A percentile compares a stretch with the other conserved stretches of the same genome.
Conservation (phyloP, 495 filamentous ascomycete genomes). For the Trichocladium antarcticum region DNA sequence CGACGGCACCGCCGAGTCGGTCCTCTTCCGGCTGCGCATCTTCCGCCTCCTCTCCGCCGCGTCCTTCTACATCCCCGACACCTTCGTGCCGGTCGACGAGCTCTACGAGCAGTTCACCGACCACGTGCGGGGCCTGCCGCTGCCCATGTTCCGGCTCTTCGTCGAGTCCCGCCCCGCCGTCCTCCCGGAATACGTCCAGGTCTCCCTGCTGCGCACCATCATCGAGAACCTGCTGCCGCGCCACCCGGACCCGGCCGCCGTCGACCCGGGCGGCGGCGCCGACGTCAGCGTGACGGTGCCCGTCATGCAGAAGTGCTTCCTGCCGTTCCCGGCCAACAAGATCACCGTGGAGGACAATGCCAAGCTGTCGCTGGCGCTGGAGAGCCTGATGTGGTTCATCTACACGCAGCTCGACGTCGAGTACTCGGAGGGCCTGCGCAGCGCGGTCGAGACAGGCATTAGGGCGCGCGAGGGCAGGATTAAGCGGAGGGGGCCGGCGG, state of each 20-base stretch:
- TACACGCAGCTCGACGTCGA: slow-evolving; percentile 30
- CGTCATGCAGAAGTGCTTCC: slow-evolving; percentile 55
- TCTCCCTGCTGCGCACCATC: slow-evolving; percentile 54
- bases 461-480: slow-evolving; percentile 42
- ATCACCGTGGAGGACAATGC: slow-evolving; percentile 59
- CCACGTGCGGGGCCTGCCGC: slow-evolving; percentile 52
- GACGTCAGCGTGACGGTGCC: slow-evolving; percentile 41
- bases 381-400: slow-evolving; percentile 57
- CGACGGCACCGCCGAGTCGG: slow-evolving; percentile 44
- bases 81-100: slow-evolving; percentile 44
- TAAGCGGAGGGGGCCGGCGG: slow-evolving; percentile 22
- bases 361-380: slow-evolving; percentile 66
- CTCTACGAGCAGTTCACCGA: slow-evolving; percentile 60
- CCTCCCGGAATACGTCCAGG: slow-evolving; percentile 41
- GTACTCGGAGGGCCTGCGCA: slow-evolving; percentile 37
- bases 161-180: slow-evolving; percentile 40
- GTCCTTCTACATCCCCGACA: slow-evolving; percentile 18
- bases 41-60: slow-evolving; percentile 34
- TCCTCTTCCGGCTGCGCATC: slow-evolving; percentile 53
- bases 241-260: slow-evolving; percentile 34
- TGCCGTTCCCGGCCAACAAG: slow-evolving; percentile 60
- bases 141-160: slow-evolving; percentile 62
- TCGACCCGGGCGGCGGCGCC: slow-evolving; percentile 25
- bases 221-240: slow-evolving; percentile 48
- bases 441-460: slow-evolving; percentile 54